Conservation (phyloP, 768 basidiomycete genomes). For the Coprinopsis marcescibilis region DNA sequence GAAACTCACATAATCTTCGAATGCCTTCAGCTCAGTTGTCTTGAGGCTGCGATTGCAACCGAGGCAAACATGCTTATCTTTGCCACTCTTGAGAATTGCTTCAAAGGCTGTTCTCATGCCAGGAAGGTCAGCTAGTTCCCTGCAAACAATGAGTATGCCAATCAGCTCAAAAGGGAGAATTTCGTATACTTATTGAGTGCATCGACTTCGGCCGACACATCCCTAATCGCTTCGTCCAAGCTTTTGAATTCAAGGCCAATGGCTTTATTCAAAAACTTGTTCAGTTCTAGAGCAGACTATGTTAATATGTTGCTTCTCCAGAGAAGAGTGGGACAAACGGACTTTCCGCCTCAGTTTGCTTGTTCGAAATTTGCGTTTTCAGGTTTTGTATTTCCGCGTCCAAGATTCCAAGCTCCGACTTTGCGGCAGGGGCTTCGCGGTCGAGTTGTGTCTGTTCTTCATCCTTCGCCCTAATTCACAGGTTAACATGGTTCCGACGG, state of each 20-base stretch:
- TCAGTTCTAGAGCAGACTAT: too few relatives aligned
- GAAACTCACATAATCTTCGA: constrained; percentile 67
- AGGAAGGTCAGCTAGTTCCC: constrained; percentile 1
- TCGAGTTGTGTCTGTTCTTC: constrained; percentile 48
- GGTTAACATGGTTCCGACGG: not conserved
- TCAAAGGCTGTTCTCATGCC: constrained; percentile 37
- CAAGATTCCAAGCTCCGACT: constrained; percentile 53
- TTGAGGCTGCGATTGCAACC: constrained; percentile 71
- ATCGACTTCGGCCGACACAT: too few relatives aligned
- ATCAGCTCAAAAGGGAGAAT: too few relatives aligned
- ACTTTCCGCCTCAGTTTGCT: constrained; percentile 10
- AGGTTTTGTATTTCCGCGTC: constrained; percentile 58
- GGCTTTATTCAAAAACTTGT: too few relatives aligned
- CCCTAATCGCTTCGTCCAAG: too few relatives aligned
- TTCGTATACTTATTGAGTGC: too few relatives aligned
- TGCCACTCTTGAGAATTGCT: constrained; percentile 49
- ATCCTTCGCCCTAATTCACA: constrained; percentile 56
- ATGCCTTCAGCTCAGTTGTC: constrained; percentile 42
- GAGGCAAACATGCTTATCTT: constrained; percentile 61
- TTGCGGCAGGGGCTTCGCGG: constrained; percentile 37
- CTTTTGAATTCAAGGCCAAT: too few relatives aligned
- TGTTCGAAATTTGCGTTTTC: constrained; percentile 42
- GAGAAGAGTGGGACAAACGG: not conserved
- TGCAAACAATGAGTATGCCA: too few relatives aligned
- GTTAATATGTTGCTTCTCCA: not conserved